phyloP scores from a whole-genome alignment of 257 asterid species.

The Nicotiana noctiflora region DNA sequence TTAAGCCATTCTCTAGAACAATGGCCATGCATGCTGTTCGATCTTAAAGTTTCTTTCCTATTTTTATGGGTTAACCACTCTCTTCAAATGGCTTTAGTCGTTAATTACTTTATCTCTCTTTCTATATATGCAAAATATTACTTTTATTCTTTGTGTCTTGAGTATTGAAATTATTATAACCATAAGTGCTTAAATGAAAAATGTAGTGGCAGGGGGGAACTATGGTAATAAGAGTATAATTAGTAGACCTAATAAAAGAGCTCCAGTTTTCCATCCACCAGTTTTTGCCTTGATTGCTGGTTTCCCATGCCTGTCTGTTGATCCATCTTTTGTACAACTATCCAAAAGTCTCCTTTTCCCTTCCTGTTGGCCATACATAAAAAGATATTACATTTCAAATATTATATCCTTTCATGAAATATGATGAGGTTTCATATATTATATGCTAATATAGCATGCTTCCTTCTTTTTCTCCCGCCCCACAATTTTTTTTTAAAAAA shows the following conservation, averaged over 20 bases:
- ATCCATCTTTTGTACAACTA: conserved; percentile 55
- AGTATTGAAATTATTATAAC: background rate
- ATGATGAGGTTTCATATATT: conserved; percentile 3
- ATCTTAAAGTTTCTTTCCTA: background rate
- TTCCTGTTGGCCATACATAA: conserved; percentile 38
- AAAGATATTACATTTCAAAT: background rate
- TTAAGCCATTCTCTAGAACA: background rate
- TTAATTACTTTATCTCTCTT: background rate
- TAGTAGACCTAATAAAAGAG: conserved; percentile 46
- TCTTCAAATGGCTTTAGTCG: background rate
- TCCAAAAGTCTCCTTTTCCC: conserved; percentile 29
- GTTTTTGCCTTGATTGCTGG: conserved; percentile 53
- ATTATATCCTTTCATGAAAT: background rate
- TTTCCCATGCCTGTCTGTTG: conserved; percentile 43
- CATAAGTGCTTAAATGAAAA: background rate
- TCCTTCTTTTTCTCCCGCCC: background rate
- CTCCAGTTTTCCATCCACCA: conserved; percentile 84
- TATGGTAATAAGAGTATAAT: background rate
- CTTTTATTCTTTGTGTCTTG: background rate
- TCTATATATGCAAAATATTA: no score
- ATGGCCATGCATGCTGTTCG: background rate
- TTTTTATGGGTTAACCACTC: background rate
- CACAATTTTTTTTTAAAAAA: background rate
- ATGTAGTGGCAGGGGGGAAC: background rate
- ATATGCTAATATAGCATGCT: background rate